A percentile compares a stretch with the other conserved stretches of the same genome.
Conservation (phyloP, 2,329 filamentous ascomycete species). For the Beauveria brongniartii region DNA sequence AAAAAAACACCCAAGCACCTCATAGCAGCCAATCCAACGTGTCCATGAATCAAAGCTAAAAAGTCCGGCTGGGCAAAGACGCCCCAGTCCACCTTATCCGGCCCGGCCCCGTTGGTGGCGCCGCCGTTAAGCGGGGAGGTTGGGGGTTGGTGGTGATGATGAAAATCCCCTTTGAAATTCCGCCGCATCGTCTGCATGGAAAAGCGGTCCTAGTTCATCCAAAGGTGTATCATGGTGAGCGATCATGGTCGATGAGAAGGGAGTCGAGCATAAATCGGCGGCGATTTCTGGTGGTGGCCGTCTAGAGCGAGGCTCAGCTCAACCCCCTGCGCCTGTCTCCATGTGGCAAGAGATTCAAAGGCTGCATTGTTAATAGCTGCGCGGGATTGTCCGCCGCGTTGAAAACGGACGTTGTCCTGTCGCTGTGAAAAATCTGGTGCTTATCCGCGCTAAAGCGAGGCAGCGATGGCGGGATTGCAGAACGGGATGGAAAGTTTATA, state of each 20-base stretch:
- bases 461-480: too few species aligned
- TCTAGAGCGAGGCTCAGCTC: too few species aligned
- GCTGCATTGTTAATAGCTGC: too few species aligned
- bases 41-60: slow-evolving; percentile 33
- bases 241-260: slow-evolving; percentile 42
- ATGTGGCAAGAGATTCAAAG: too few species aligned
- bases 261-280: slow-evolving; percentile 35
- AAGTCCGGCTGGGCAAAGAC: slow-evolving; percentile 23
- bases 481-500: too few species aligned
- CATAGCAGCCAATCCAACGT: slow-evolving; percentile 31
- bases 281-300: too few species aligned
- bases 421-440: too few species aligned
- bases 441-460: too few species aligned
- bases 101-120: slow-evolving; percentile 20
- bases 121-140: slow-evolving; percentile 34
- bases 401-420: too few species aligned
- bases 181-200: slow-evolving; percentile 24
- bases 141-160: background rate
- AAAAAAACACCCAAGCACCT: too few species aligned
- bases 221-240: slow-evolving; percentile 33
- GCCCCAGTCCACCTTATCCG: slow-evolving; percentile 22
- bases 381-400: too few species aligned
- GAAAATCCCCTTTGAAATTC: slow-evolving; percentile 42
- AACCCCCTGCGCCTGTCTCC: too few species aligned
- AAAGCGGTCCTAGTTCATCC: slow-evolving; percentile 41